A percentile compares a stretch with the other conserved stretches of the same genome.
These are phyloP conservation scores for Talaromyces ruber DNA, from an alignment of 495 filamentous ascomycete species.

Conservation along the genomic window DNA sequence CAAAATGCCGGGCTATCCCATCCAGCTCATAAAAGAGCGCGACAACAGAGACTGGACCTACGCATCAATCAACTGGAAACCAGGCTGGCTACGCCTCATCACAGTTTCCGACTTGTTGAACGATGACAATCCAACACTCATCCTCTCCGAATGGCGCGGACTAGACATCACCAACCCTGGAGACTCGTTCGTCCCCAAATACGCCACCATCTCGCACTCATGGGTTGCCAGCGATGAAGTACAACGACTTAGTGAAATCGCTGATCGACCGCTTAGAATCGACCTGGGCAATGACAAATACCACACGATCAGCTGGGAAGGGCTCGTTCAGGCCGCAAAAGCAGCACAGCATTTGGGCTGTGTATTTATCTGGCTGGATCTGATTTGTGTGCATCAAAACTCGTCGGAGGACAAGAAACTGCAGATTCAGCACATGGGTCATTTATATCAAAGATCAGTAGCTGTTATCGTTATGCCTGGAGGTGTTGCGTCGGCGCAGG, in stretches of 20 bases:
- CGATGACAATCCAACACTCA: background rate
- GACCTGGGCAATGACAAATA: background rate
- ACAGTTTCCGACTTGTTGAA: background rate
- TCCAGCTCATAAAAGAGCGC: background rate
- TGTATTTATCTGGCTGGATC: slow-evolving; percentile 1
- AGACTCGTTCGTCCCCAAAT: background rate
- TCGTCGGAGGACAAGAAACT: slow-evolving; percentile 1
- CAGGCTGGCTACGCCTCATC: background rate
- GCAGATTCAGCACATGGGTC: slow-evolving; percentile 5
- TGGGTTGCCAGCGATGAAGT: slow-evolving; percentile 2
- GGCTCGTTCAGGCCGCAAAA: background rate
- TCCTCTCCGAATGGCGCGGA: slow-evolving; percentile 1
- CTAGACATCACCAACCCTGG: background rate
- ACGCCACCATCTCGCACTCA: slow-evolving; percentile 3
- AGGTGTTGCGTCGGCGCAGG: background rate
- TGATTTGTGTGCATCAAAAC: background rate
- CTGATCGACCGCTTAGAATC: background rate
- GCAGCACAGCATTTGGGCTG: background rate
- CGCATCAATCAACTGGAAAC: background rate
- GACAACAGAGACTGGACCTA: background rate
- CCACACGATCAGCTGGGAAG: background rate
- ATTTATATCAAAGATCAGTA: background rate
- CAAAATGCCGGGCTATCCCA: slow-evolving; percentile 1
- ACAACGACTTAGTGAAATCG: background rate
- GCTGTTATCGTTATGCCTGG: slow-evolving; percentile 2